Evolutionary conservation across 73 alveolate genomes (phyloP).

Genomic region (Tetrahymena malaccensis): DNA sequence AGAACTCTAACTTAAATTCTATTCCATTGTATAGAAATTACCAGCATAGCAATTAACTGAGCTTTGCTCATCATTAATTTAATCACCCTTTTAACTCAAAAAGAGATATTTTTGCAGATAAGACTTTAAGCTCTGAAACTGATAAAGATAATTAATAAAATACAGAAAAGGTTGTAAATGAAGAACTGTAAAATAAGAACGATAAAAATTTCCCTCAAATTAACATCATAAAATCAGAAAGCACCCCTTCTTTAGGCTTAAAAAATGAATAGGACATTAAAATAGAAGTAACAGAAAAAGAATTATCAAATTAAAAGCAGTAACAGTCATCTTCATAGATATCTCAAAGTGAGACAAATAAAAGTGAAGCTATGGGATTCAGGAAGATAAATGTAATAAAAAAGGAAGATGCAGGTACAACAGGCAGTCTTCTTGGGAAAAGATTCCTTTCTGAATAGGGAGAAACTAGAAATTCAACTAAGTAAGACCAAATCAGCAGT

Average conservation of each 20-base stretch:
- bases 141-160: not conserved
- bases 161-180: not conserved
- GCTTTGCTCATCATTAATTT: not conserved
- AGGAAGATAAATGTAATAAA: not conserved
- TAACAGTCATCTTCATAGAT: not conserved
- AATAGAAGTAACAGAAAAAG: not conserved
- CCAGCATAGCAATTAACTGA: not conserved
- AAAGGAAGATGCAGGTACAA: not conserved
- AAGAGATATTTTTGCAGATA: not conserved
- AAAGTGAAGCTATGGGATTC: not conserved
- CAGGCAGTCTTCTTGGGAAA: not conserved
- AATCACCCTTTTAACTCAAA: not conserved
- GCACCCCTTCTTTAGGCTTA: not conserved
- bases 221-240: not conserved
- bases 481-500: not conserved
- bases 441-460: not conserved
- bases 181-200: not conserved
- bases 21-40: not conserved
- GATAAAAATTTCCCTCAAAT: not conserved
- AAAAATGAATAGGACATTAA: not conserved
- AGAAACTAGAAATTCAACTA: not conserved
- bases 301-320: not conserved
- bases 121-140: not conserved
- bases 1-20: not conserved
- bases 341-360: not conserved